Conservation (phyloP, 177 flowering plant species). For the Tripterygium wilfordii region DNA sequence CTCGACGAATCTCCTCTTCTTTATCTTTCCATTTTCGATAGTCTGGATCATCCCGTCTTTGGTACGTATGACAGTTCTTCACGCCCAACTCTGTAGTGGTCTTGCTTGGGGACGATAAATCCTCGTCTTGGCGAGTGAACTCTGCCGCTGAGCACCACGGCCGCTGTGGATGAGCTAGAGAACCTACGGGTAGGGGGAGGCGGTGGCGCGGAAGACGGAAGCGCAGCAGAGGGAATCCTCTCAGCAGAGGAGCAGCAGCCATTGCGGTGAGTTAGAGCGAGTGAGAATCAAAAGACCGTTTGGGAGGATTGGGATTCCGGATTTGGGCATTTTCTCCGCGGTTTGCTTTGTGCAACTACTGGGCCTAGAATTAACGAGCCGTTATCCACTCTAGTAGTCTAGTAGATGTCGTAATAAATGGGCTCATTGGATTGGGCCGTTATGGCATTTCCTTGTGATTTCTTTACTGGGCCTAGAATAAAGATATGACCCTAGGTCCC, state of each 20-base stretch:
- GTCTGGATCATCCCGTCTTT: conserved; percentile 34
- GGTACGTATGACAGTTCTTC: conserved; percentile 16
- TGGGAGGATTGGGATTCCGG: too few species aligned
- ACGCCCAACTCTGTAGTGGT: conserved; percentile 6
- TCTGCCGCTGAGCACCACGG: conserved; percentile 20
- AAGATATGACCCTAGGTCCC: too few species aligned
- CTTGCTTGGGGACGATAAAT: conserved; percentile 9
- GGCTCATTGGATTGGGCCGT: too few species aligned
- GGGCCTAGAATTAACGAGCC: too few species aligned
- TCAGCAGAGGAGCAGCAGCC: conserved; percentile 35
- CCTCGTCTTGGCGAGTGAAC: conserved; percentile 13
- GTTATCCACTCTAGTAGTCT: too few species aligned
- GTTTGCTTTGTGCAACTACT: too few species aligned
- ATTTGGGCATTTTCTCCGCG: too few species aligned
- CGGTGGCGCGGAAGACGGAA: conserved; percentile 23
- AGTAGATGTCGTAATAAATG: too few species aligned
- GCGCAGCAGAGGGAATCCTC: conserved; percentile 28
- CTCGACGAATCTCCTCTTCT: conserved; percentile 61
- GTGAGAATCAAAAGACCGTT: too few species aligned
- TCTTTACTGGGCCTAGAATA: too few species aligned
- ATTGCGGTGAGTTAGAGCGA: too few species aligned
- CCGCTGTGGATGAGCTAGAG: conserved; percentile 8
- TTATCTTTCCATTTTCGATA: conserved; percentile 56
- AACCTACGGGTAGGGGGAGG: conserved; percentile 11
- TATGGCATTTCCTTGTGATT: too few species aligned